Percentiles rank a stretch among this genome's conserved stretches.
phyloP scores from a whole-genome alignment of 2,329 filamentous ascomycete genomes.

The Colletotrichum phormii region DNA sequence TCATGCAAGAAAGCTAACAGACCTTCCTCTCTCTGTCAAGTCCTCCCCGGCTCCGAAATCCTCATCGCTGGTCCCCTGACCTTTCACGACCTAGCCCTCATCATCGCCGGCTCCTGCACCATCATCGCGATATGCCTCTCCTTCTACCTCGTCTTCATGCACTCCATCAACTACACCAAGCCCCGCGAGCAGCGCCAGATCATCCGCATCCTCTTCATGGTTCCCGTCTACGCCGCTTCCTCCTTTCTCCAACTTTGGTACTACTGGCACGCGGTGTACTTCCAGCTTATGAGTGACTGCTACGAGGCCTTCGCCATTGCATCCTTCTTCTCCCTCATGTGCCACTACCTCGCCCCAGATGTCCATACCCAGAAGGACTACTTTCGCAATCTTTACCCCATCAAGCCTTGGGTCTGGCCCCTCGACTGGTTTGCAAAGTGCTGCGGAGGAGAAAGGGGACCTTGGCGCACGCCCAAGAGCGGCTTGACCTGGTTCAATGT shows the following conservation, averaged over 20 bases:
- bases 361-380: conserved; percentile 85
- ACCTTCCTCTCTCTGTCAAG: conserved; percentile 42
- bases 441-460: conserved; percentile 75
- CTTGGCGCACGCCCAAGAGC: conserved; percentile 80
- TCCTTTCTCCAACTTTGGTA: conserved; percentile 79
- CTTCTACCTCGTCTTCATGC: conserved; percentile 68
- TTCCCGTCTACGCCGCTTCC: conserved; percentile 82
- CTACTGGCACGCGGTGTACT: conserved; percentile 85
- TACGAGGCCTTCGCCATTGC: conserved; percentile 92
- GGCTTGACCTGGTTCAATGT: conserved; percentile 93
- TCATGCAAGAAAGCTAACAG: neutral
- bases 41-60: conserved; percentile 58
- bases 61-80: conserved; percentile 60
- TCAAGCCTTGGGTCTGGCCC: conserved; percentile 81
- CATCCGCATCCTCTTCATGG: conserved; percentile 89
- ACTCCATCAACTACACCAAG: conserved; percentile 71
- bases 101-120: conserved; percentile 61
- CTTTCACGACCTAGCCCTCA: conserved; percentile 66
- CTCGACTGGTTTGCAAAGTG: conserved; percentile 77
- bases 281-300: conserved; percentile 82
- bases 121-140: conserved; percentile 64
- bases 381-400: conserved; percentile 75
- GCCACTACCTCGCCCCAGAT: conserved; percentile 81
- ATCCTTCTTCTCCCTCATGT: conserved; percentile 86
- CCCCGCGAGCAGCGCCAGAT: conserved; percentile 75